Evolutionary conservation across 805 yeast species (phyloP), one percentile per base, ranked within the genome.

Genomic region (Wickerhamomyces strasburgensis): DNA sequence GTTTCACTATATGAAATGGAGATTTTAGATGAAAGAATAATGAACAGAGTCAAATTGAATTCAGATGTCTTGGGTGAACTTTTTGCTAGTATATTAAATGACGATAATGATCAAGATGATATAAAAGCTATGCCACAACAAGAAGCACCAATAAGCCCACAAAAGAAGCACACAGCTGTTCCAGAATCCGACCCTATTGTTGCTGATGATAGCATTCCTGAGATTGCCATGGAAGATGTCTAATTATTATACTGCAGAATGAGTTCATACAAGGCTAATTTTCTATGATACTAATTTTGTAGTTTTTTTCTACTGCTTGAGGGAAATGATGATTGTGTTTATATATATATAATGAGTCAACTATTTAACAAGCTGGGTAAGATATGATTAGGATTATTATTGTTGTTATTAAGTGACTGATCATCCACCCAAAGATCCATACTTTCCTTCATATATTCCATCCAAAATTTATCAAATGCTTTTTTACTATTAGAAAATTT

Each of bases 1-100:
- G 46, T 61, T 14, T 52, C 59, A 6, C 54, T 74, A 27, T 38
- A 54, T 11, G 58, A 61, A 14, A 40, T 62, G 7, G 63, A 60
- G 0, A 52, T 69, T 16, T 48, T 67, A 4, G 52, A 56, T 16
- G 46, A 44, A 1, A 46, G 33, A 3, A 38, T 62, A 3, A 37
- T 42, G 6, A 40, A 49, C 6, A 57, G 80, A 46, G 35, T 73
- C 6, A 43, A 43, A 19, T 52, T 70, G 34, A 73, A 73, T 47
- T 26, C 49, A 11, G 50, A 48, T 2, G 51, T 40, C 19, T 42
- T 72, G 13, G 74, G 73, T 41, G 60, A 45, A 2, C 25, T 54
- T 10, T 54, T 39, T 33, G 24, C 33, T 19, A 29, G 40, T 18
- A 25, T 43, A 7, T 40, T 31, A 10, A 40, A 36, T 9, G 41